phyloP scores from a whole-genome alignment of 2,329 filamentous ascomycete genomes.

The Amphichorda felina region DNA sequence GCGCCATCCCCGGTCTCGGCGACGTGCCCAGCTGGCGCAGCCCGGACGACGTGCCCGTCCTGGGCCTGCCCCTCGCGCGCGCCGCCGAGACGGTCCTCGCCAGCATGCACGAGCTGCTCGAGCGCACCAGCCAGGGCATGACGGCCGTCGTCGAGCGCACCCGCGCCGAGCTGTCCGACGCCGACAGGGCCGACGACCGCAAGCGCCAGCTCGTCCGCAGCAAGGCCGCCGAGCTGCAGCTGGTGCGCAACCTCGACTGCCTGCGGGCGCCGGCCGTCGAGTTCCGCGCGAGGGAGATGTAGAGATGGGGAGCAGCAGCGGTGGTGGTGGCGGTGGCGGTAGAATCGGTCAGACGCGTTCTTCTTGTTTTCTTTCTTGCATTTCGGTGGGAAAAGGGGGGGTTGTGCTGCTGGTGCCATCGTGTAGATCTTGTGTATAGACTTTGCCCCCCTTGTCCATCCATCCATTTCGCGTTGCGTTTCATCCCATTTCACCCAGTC shows the following conservation, averaged over 20 bases:
- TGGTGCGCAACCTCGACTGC: constrained; percentile 63
- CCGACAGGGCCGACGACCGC: constrained; percentile 34
- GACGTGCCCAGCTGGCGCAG: constrained; percentile 60
- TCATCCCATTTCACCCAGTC: too few species aligned
- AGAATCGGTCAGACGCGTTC: too few species aligned
- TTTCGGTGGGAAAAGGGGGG: too few species aligned
- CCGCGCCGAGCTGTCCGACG: constrained; percentile 24
- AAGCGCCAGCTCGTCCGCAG: constrained; percentile 57
- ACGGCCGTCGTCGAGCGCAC: constrained; percentile 32
- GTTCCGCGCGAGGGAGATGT: constrained; percentile 46
- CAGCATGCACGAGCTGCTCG: constrained; percentile 81
- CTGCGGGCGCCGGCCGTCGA: constrained; percentile 53
- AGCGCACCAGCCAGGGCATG: constrained; percentile 55
- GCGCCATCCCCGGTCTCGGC: constrained; percentile 30
- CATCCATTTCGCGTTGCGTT: background rate
- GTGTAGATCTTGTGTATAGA: background rate
- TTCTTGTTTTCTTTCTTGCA: too few species aligned
- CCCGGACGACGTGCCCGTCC: constrained; percentile 54
- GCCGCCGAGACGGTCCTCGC: constrained; percentile 81
- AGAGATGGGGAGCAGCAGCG: too few species aligned
- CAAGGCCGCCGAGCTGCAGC: constrained; percentile 77
- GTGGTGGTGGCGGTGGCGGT: too few species aligned
- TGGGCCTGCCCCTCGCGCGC: constrained; percentile 68
- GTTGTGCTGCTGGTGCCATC: background rate
- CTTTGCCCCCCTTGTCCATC: background rate